A percentile compares a stretch with the other conserved stretches of the same genome.
phyloP scores from a whole-genome alignment of 2,329 filamentous ascomycete species.

The Colletotrichum eremochloae region DNA sequence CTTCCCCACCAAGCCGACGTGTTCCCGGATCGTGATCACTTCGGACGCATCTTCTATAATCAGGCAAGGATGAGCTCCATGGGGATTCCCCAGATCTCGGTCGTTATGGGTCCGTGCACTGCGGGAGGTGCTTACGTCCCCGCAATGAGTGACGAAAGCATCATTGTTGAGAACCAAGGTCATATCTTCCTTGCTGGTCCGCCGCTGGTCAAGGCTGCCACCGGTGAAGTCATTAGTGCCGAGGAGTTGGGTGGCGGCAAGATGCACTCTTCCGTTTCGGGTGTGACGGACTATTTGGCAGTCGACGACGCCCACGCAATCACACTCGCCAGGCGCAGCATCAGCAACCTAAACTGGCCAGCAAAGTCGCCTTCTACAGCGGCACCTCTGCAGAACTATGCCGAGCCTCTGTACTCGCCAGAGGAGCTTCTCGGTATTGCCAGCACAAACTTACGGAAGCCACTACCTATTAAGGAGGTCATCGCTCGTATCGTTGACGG shows the following conservation, averaged over 20 bases:
- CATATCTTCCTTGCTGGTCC: conserved; percentile 97
- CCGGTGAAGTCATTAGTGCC: conserved; percentile 89
- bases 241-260: conserved; percentile 93
- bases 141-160: conserved; percentile 96
- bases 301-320: conserved; percentile 95
- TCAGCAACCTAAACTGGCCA: conserved; percentile 93
- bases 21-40: conserved; percentile 94
- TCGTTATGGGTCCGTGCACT: conserved; percentile 98
- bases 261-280: conserved; percentile 90
- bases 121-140: conserved; percentile 96
- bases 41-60: conserved; percentile 98
- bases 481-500: conserved; percentile 95
- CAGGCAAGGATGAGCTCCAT: conserved; percentile 92
- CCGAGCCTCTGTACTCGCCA: conserved; percentile 84
- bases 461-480: conserved; percentile 88
- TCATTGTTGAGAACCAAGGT: conserved; percentile 96
- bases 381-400: conserved; percentile 61
- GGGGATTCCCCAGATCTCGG: conserved; percentile 92
- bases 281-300: conserved; percentile 94
- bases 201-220: conserved; percentile 94
- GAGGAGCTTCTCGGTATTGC: conserved; percentile 89
- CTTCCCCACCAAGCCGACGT: conserved; percentile 95
- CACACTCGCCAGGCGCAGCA: conserved; percentile 83
- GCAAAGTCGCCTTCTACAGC: conserved; percentile 56
- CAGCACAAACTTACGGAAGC: conserved; percentile 88